Conservation (phyloP, 495 filamentous ascomycete species). For the Annulohypoxylon bovei region DNA sequence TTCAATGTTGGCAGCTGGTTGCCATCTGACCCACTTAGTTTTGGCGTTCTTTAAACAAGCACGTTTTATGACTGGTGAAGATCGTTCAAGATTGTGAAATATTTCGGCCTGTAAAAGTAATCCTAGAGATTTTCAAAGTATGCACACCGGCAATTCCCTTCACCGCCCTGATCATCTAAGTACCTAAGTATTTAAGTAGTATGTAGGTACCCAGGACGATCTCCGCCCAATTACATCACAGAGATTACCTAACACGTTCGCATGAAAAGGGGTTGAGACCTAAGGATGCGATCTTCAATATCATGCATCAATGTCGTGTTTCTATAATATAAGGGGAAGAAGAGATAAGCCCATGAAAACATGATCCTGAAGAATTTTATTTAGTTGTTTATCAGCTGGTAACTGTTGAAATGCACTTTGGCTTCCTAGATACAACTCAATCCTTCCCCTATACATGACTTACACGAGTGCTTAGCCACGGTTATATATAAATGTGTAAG, state of each 20-base stretch:
- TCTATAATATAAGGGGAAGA: too few species aligned
- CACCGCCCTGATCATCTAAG: too few species aligned
- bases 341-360: too few species aligned
- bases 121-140: too few species aligned
- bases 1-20: not conserved
- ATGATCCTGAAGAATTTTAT: not conserved
- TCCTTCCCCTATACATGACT: not conserved
- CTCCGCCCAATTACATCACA: not conserved
- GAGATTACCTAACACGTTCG: not conserved
- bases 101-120: too few species aligned
- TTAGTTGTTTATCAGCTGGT: not conserved
- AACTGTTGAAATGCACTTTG: not conserved
- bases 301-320: not conserved
- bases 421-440: not conserved
- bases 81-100: too few species aligned
- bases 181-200: too few species aligned
- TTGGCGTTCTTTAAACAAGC: not conserved
- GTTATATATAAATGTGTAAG: not conserved
- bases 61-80: too few species aligned
- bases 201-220: too few species aligned
- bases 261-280: not conserved
- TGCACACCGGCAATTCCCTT: too few species aligned
- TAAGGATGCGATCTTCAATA: not conserved
- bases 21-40: not conserved
- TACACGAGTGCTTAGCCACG: not conserved